phyloP scores from a whole-genome alignment of 164 flowering plant species.

The Liquidambar formosana region DNA sequence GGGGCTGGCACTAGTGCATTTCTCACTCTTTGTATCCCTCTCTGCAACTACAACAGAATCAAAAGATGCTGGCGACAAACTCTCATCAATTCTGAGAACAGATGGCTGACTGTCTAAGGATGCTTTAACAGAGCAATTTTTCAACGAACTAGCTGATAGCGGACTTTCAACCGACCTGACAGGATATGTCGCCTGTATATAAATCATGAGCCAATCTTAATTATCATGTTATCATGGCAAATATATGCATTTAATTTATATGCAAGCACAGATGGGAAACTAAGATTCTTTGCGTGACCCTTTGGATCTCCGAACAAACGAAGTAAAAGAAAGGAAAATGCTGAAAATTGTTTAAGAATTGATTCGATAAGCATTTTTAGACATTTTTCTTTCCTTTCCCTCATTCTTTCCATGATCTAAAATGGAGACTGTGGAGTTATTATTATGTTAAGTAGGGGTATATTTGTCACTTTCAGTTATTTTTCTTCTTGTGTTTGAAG shows the following conservation, averaged over 20 bases:
- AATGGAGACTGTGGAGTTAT: too few species aligned
- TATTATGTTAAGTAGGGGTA: too few species aligned
- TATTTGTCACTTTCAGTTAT: too few species aligned
- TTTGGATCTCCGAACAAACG: background rate
- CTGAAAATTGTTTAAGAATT: too few species aligned
- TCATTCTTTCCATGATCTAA: too few species aligned
- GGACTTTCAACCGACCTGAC: constrained; percentile 65
- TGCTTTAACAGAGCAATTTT: constrained; percentile 44
- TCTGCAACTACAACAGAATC: constrained; percentile 71
- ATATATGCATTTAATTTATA: background rate
- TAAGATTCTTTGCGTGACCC: background rate
- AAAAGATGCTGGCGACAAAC: constrained; percentile 74
- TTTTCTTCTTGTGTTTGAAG: too few species aligned
- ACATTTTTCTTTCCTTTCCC: too few species aligned
- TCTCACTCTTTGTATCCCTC: constrained; percentile 58
- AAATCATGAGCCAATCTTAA: background rate
- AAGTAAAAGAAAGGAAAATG: too few species aligned
- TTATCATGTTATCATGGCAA: background rate
- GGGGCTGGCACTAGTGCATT: constrained; percentile 51
- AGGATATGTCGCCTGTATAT: constrained; percentile 51
- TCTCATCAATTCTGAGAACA: constrained; percentile 62
- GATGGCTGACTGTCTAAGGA: constrained; percentile 59
- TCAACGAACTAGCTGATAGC: constrained; percentile 47
- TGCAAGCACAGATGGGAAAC: background rate
- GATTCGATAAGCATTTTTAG: too few species aligned